Evolutionary conservation across 495 filamentous ascomycete species (phyloP).

Genomic region (Xanthoparmelia taractica): DNA sequence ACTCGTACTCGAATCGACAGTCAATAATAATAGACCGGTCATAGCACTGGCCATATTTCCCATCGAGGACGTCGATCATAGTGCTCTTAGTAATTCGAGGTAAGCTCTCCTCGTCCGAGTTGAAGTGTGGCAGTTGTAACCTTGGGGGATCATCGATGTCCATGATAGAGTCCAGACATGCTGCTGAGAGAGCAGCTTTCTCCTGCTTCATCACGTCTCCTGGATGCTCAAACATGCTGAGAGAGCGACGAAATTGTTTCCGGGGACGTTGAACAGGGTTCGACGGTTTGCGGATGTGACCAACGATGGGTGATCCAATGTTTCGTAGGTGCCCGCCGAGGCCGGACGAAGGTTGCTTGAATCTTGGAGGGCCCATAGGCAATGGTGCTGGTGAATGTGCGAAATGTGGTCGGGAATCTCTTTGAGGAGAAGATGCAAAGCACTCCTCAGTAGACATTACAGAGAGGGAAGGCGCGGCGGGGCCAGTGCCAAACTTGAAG

Average conservation of each 20-base stretch:
- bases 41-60: conserved; percentile 65
- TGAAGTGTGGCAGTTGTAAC: conserved; percentile 75
- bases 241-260: conserved; percentile 80
- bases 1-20: conserved; percentile 98
- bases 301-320: conserved; percentile 64
- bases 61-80: conserved; percentile 77
- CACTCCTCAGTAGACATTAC: conserved; percentile 66
- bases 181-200: conserved; percentile 47
- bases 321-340: conserved; percentile 42
- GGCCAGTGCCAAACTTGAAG: conserved; percentile 66
- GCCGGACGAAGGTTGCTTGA: conserved; percentile 52
- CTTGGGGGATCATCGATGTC: conserved; percentile 65
- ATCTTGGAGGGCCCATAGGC: conserved; percentile 46
- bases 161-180: conserved; percentile 61
- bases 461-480: conserved; percentile 44
- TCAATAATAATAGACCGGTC: conserved; percentile 80
- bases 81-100: conserved; percentile 78
- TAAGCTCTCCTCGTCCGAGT: conserved; percentile 70
- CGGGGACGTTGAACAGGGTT: conserved; percentile 68
- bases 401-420: conserved; percentile 53
- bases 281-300: conserved; percentile 61
- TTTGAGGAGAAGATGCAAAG: conserved; percentile 70
- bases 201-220: conserved; percentile 75
- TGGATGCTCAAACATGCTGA: conserved; percentile 95
- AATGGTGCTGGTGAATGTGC: conserved; percentile 47